These are phyloP conservation scores for Vitis riparia DNA, from an alignment of 164 flowering plant genomes.

Conservation along the genomic window DNA sequence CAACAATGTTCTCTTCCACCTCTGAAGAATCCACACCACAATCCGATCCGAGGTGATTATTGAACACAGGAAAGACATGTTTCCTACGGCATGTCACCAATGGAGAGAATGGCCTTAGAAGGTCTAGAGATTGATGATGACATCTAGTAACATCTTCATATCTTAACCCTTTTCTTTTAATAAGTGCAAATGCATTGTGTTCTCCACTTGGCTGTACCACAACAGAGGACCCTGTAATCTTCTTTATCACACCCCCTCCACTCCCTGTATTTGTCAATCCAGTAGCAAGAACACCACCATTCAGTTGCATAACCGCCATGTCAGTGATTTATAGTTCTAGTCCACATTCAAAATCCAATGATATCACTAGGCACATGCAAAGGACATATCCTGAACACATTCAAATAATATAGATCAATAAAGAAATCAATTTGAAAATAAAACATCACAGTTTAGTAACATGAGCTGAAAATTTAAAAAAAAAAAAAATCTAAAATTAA, in stretches of 20 bases:
- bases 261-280: constrained; percentile 1
- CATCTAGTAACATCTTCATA: neutral
- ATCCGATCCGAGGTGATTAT: constrained; percentile 28
- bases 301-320: constrained; percentile 28
- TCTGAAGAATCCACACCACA: constrained; percentile 26
- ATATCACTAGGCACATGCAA: no score
- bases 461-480: no score
- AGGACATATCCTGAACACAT: no score
- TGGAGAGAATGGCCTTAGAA: constrained; percentile 7
- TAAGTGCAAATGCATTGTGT: neutral
- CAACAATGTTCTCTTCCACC: constrained; percentile 22
- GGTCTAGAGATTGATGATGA: constrained; percentile 6
- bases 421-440: no score
- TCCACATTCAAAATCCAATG: no score
- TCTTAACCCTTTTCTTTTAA: constrained; percentile 16
- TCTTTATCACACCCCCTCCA: neutral
- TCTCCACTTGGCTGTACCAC: neutral
- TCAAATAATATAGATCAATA: no score
- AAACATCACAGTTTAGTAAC: no score
- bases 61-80: constrained; percentile 9
- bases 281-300: constrained; percentile 10
- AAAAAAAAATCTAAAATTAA: no score
- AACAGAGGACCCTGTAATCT: neutral
- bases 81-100: constrained; percentile 18
- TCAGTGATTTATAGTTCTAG: no score